Conservation (phyloP, 2,329 filamentous ascomycete species). For the Madurella mycetomatis region DNA sequence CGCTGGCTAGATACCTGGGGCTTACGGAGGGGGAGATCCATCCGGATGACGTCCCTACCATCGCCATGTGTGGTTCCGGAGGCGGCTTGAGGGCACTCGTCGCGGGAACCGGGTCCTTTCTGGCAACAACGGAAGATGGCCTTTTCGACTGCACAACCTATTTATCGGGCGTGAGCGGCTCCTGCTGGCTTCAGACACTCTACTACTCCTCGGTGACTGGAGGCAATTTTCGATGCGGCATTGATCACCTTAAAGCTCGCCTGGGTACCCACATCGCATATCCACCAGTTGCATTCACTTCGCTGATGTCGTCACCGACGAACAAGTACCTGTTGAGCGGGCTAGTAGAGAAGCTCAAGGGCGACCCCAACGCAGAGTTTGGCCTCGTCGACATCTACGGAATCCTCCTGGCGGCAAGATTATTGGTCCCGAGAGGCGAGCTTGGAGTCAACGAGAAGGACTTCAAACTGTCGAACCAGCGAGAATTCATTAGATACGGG, state of each 20-base stretch:
- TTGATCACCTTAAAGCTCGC: slow-evolving; percentile 82
- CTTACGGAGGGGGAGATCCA: slow-evolving; percentile 78
- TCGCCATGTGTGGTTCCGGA: slow-evolving; percentile 91
- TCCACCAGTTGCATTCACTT: slow-evolving; percentile 74
- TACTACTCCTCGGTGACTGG: slow-evolving; percentile 76
- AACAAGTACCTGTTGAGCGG: slow-evolving; percentile 88
- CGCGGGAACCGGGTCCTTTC: slow-evolving; percentile 80
- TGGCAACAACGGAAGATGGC: slow-evolving; percentile 79
- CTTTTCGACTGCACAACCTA: slow-evolving; percentile 94
- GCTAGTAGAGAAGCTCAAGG: slow-evolving; percentile 85
- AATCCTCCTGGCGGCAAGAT: slow-evolving; percentile 73
- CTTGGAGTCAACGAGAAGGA: slow-evolving; percentile 70
- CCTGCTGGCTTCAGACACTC: slow-evolving; percentile 89
- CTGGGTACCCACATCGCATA: slow-evolving; percentile 89
- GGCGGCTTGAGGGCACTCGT: slow-evolving; percentile 87
- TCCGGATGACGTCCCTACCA: slow-evolving; percentile 85
- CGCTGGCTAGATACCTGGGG: slow-evolving; percentile 76
- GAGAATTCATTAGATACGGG: slow-evolving; percentile 69
- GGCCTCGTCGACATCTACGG: slow-evolving; percentile 94
- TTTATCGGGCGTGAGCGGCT: slow-evolving; percentile 90
- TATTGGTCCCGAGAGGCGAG: slow-evolving; percentile 83
- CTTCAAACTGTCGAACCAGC: slow-evolving; percentile 88
- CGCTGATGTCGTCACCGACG: slow-evolving; percentile 83
- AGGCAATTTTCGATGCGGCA: slow-evolving; percentile 62
- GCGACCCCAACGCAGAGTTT: slow-evolving; percentile 73